Conservation (phyloP, 805 yeast species). For the Hanseniaspora occidentalis region DNA sequence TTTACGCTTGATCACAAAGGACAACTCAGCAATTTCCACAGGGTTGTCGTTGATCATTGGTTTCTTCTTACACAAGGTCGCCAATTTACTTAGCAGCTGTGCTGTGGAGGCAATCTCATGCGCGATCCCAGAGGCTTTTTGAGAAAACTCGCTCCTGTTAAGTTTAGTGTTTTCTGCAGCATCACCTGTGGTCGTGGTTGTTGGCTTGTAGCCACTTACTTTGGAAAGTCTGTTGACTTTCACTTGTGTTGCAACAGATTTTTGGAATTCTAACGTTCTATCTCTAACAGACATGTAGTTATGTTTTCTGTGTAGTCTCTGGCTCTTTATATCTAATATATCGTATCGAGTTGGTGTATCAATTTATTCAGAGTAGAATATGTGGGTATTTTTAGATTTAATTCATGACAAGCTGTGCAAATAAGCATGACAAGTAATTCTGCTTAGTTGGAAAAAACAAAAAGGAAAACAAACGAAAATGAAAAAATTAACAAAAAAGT, state of each 20-base stretch:
- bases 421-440: no score
- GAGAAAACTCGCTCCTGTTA: constrained; percentile 39
- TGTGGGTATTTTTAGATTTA: no score
- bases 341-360: no score
- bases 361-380: no score
- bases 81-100: constrained; percentile 64
- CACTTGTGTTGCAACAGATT: constrained; percentile 71
- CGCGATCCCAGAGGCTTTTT: constrained; percentile 70
- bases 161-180: constrained; percentile 13
- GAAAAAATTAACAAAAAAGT: no score
- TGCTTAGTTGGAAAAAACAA: no score
- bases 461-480: no score
- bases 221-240: constrained; percentile 32
- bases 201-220: constrained; percentile 5
- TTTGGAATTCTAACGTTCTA: constrained; percentile 85
- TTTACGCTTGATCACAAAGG: constrained; percentile 50
- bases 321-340: no score
- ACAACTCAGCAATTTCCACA: constrained; percentile 82
- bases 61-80: constrained; percentile 73
- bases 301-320: background rate
- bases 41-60: constrained; percentile 92
- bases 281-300: constrained; percentile 26
- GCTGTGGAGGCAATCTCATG: constrained; percentile 82
- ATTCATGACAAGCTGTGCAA: no score
- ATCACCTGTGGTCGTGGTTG: background rate